A percentile compares a stretch with the other conserved stretches of the same genome.
Evolutionary conservation across 139 green algal genomes (phyloP).

Genomic region (Gonium pectorale): DNA sequence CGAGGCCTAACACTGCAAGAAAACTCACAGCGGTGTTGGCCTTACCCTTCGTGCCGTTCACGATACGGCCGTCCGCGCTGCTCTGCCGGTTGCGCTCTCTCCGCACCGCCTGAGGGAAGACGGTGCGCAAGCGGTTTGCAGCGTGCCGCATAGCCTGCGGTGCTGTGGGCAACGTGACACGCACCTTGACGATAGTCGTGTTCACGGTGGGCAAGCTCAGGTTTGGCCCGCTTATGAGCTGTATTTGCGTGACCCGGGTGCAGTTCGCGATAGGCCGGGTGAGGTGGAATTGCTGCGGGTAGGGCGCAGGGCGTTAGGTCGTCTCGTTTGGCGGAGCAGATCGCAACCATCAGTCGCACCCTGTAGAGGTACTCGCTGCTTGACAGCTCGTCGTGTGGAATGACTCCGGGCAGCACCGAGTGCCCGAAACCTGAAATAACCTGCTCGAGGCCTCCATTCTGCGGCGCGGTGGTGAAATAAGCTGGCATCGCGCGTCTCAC

Average conservation of each 20-base stretch:
- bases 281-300: constrained; percentile 28
- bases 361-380: constrained; percentile 37
- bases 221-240: constrained; percentile 31
- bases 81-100: constrained; percentile 36
- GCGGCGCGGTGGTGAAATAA: too few relatives aligned
- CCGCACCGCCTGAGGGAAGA: constrained; percentile 19
- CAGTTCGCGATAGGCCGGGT: background rate
- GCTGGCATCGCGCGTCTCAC: too few relatives aligned
- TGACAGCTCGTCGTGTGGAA: constrained; percentile 31
- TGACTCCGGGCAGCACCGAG: constrained; percentile 32
- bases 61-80: constrained; percentile 35
- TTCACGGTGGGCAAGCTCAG: constrained; percentile 11
- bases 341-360: constrained; percentile 29
- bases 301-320: background rate
- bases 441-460: constrained; percentile 43
- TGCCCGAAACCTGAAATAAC: constrained; percentile 39
- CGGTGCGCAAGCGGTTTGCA: too few relatives aligned
- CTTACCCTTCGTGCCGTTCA: constrained; percentile 37
- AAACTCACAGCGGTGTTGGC: too few relatives aligned
- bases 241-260: constrained; percentile 12
- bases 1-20: background rate
- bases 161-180: background rate
- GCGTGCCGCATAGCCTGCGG: too few relatives aligned
- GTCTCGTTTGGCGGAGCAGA: background rate
- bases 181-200: constrained; percentile 20